Conservation (phyloP, 2,329 filamentous ascomycete genomes). For the Cercospora sp. region DNA sequence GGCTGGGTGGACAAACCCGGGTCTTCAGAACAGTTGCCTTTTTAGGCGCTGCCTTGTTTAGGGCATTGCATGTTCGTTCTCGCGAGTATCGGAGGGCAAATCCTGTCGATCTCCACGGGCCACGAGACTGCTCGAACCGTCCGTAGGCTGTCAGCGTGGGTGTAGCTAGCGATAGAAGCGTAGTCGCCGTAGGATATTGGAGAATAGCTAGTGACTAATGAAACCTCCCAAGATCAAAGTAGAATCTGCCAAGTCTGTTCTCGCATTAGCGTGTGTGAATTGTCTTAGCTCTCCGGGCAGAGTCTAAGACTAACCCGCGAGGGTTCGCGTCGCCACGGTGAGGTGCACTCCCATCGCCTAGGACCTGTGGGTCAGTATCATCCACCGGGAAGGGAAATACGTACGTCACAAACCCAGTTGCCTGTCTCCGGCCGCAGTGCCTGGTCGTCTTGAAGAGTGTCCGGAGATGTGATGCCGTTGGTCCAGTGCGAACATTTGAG, state of each 20-base stretch:
- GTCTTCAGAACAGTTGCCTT: too few species aligned
- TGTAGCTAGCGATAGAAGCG: too few species aligned
- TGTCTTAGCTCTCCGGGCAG: background rate
- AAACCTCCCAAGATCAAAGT: background rate
- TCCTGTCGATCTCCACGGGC: too few species aligned
- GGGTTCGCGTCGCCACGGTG: background rate
- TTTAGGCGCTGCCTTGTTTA: too few species aligned
- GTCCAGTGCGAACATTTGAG: slow-evolving; percentile 25
- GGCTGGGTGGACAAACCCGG: too few species aligned
- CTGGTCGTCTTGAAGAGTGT: background rate
- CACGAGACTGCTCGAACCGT: too few species aligned
- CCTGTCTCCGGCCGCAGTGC: background rate
- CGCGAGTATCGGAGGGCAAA: too few species aligned
- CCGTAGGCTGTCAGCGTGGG: too few species aligned
- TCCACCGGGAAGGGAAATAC: background rate
- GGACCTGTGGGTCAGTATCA: background rate
- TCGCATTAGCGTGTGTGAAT: background rate
- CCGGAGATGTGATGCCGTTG: background rate
- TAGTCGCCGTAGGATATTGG: background rate
- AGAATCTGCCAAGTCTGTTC: too few species aligned
- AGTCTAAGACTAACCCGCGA: background rate
- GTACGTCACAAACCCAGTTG: background rate
- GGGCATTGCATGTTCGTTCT: too few species aligned
- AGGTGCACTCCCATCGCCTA: background rate
- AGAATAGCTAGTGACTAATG: background rate